Evolutionary conservation across 495 filamentous ascomycete species (phyloP).

Genomic region (Aspergillus steynii): DNA sequence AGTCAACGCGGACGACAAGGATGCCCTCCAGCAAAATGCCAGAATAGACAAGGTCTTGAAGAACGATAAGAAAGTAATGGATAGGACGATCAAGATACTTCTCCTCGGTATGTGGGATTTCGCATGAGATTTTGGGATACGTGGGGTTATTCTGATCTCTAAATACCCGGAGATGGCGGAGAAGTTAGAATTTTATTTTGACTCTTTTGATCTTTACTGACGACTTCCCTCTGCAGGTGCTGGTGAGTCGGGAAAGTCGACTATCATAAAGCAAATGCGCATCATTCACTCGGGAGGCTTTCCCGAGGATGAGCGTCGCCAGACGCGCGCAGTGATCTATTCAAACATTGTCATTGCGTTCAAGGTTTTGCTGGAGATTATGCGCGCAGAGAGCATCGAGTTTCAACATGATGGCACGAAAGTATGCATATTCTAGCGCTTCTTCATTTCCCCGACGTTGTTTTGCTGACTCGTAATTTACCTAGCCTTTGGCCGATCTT

Average conservation of each 20-base stretch:
- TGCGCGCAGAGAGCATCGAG: conserved; percentile 79
- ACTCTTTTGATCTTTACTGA: too few relatives aligned
- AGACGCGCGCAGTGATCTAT: conserved; percentile 94
- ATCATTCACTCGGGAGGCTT: conserved; percentile 95
- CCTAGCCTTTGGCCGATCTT: conserved; percentile 32
- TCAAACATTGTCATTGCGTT: conserved; percentile 87
- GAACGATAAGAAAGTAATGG: conserved; percentile 77
- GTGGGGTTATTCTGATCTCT: too few relatives aligned
- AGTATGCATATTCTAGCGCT: conserved; percentile 43
- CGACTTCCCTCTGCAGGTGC: conserved; percentile 61
- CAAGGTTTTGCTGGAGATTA: conserved; percentile 87
- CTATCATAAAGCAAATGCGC: conserved; percentile 98
- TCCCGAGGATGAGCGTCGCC: conserved; percentile 83
- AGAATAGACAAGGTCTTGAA: conserved; percentile 77
- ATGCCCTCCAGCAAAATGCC: conserved; percentile 43
- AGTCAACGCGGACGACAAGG: conserved; percentile 40
- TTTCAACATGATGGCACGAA: conserved; percentile 77
- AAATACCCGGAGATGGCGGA: too few relatives aligned
- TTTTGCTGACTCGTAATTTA: conserved; percentile 17
- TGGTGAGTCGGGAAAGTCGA: conserved; percentile 97
- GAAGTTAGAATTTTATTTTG: too few relatives aligned
- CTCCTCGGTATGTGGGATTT: conserved; percentile 63
- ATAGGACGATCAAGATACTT: conserved; percentile 80
- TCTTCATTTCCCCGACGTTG: neutral
- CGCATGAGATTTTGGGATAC: neutral